Evolutionary conservation across 2,329 filamentous ascomycete genomes (phyloP).

Genomic region (Stenocarpella maydis): DNA sequence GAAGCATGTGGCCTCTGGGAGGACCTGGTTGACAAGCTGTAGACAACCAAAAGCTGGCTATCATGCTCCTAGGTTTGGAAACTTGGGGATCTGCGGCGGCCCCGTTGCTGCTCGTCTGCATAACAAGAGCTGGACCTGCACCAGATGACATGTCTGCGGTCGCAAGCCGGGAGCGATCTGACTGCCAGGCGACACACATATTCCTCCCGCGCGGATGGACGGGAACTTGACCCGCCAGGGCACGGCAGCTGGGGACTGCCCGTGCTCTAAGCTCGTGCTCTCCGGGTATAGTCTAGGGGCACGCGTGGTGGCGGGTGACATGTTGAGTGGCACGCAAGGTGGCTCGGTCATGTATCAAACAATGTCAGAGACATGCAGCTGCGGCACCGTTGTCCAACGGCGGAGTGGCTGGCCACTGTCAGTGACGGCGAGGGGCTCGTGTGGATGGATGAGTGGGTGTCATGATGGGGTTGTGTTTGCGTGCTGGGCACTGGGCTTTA

Average conservation of each 20-base stretch:
- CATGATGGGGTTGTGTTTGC: slow-evolving; percentile 6
- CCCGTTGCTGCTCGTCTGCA: neutral
- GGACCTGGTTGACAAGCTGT: neutral
- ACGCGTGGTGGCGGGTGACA: slow-evolving; percentile 14
- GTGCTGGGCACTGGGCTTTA: neutral
- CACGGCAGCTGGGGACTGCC: neutral
- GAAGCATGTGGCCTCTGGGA: too few species aligned
- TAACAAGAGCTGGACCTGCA: neutral
- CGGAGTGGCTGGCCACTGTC: neutral
- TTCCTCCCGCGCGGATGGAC: slow-evolving; percentile 13
- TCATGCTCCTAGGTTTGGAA: neutral
- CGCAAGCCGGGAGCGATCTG: neutral
- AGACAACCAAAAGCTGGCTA: neutral
- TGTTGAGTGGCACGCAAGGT: slow-evolving; percentile 1
- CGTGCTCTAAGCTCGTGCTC: neutral
- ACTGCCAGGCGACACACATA: slow-evolving; percentile 6
- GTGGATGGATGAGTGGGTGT: neutral
- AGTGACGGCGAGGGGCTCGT: neutral
- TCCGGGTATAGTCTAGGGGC: slow-evolving; percentile 5
- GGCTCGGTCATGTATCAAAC: neutral
- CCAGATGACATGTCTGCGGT: neutral
- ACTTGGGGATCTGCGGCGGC: neutral
- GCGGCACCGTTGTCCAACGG: neutral
- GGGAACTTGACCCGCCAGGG: neutral
- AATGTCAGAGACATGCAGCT: neutral